Base-by-base conservation (phyloP, 2,329 filamentous ascomycete genomes). In the Cercospora zeina region DNA sequence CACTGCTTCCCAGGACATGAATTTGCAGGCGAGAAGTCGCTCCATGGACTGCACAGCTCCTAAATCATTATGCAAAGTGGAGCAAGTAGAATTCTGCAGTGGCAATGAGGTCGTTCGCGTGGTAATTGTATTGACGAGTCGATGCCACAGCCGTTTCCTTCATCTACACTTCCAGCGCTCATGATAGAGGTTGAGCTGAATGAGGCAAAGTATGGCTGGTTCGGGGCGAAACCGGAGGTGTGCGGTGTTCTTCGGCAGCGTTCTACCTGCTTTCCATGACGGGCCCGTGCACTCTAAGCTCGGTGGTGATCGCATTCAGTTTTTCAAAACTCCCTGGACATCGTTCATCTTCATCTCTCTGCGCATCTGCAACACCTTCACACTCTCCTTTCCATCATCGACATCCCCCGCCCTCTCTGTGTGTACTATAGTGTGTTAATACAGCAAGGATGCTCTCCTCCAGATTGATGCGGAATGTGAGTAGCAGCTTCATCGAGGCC, bases 401-500 rank as follows among this genome's bases (percentile, higher is more conserved):
- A 36, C 50, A 30, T 54, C 50, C 45, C 54, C 53, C 54, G 58
- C 51, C 65, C 62, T 62, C 49, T 33, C 60, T 64, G 62, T 37
- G 59, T 65, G 63, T 67, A 65, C 57, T 62, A 64, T 63, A 68
- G 62, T 68, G 65, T 65, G 59, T 64, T 63, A 63, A 67, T 65
- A 63, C 54, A 54, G 59, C 54, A 67, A 73, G 62, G 51, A 75
- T 75, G 73, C 64, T 75, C 63, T 73, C 73, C 50, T 73, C 71
- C 59, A 67, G 72, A 67, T 62, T 75, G 58, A 71, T 73, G 69
- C 71, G 73, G 63, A 74, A 66, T 66, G 73, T 75, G 65, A 67
- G 73, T 74, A 16, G 42, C 51, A 59, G 47, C 47, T n/a, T 47
- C 56, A 54, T 50, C 47, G 42, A 51, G 21, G 37, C 55, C 55